phyloP scores from a whole-genome alignment of 2,329 filamentous ascomycete species.

The Dothistroma pini region DNA sequence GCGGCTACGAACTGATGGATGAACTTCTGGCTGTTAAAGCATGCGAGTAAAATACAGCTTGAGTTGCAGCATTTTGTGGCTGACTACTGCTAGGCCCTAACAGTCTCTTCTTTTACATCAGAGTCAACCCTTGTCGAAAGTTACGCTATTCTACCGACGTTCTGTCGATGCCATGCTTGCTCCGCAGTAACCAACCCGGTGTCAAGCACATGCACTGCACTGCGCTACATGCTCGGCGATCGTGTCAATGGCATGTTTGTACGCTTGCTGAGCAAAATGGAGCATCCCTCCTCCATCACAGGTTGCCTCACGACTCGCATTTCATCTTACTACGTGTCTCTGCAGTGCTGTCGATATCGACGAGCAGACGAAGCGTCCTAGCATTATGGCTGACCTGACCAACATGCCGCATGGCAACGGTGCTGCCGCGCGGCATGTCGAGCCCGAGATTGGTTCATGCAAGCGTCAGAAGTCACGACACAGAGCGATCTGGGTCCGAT shows the following conservation, averaged over 20 bases:
- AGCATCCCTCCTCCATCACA: neutral
- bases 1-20: too few relatives aligned
- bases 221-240: neutral
- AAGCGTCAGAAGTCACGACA: constrained; percentile 23
- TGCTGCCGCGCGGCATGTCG: constrained; percentile 8
- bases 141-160: too few relatives aligned
- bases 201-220: neutral
- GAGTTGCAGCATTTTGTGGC: too few relatives aligned
- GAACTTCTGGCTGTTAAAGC: too few relatives aligned
- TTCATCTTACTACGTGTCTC: constrained; percentile 1
- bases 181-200: neutral
- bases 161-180: too few relatives aligned
- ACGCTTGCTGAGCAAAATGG: neutral
- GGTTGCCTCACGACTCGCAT: constrained; percentile 3
- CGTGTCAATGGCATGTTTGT: neutral
- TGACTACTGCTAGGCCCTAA: too few relatives aligned
- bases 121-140: too few relatives aligned
- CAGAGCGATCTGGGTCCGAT: constrained; percentile 19
- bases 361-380: neutral
- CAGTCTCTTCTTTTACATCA: too few relatives aligned
- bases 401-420: neutral
- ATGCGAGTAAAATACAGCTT: too few relatives aligned
- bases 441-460: constrained; percentile 5
- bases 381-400: neutral
- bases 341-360: neutral